Evolutionary conservation across 768 basidiomycete species (phyloP).

Genomic region (Hericium rajendrae): DNA sequence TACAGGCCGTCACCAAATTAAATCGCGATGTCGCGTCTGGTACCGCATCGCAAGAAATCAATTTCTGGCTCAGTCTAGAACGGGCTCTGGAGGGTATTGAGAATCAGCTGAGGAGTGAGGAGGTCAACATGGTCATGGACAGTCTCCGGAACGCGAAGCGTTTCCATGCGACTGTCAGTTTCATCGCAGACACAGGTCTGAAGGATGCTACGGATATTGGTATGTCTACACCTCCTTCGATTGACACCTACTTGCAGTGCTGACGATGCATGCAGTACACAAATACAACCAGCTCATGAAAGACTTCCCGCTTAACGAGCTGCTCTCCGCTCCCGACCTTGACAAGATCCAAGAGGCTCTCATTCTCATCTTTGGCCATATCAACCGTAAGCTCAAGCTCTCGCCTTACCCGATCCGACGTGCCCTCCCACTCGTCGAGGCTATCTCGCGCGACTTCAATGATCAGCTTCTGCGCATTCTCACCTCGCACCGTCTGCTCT

Average conservation of each 20-base stretch:
- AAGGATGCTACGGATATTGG: constrained; percentile 89
- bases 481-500: constrained; percentile 83
- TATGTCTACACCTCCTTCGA: constrained; percentile 24
- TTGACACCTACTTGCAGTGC: constrained; percentile 1
- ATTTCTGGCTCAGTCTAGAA: constrained; percentile 96
- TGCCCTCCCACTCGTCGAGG: constrained; percentile 93
- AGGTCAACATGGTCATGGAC: constrained; percentile 89
- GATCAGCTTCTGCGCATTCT: constrained; percentile 88
- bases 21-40: constrained; percentile 87
- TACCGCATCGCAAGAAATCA: constrained; percentile 97
- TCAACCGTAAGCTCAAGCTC: constrained; percentile 91
- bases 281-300: constrained; percentile 99
- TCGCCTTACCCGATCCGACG: constrained; percentile 96
- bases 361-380: constrained; percentile 79
- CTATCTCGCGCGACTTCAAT: constrained; percentile 96
- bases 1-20: constrained; percentile 95
- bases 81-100: constrained; percentile 90
- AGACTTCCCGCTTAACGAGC: constrained; percentile 95
- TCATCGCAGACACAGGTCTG: constrained; percentile 94
- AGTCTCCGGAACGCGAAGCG: constrained; percentile 92
- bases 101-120: constrained; percentile 81
- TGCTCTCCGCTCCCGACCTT: constrained; percentile 92
- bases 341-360: constrained; percentile 91
- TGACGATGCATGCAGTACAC: constrained; percentile 48
- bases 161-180: constrained; percentile 94